These are phyloP conservation scores for Penicillium fimorum DNA, from an alignment of 495 filamentous ascomycete species.

Conservation along the genomic window DNA sequence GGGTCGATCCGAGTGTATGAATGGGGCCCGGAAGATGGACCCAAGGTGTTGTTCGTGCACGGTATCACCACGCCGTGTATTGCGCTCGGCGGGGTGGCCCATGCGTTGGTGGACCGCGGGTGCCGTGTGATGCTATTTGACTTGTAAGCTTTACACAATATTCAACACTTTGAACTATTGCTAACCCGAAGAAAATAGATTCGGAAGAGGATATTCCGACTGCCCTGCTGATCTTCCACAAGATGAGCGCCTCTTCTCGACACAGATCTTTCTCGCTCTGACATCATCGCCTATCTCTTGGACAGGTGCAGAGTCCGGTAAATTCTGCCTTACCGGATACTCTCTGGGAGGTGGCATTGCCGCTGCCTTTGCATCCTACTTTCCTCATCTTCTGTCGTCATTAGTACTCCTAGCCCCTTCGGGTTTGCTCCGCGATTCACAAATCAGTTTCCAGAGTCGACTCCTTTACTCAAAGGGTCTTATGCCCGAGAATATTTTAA, in stretches of 20 bases:
- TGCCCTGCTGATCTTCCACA: slow-evolving; percentile 65
- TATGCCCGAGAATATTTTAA: slow-evolving; percentile 57
- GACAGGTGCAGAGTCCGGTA: slow-evolving; percentile 51
- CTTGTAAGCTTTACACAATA: slow-evolving; percentile 33
- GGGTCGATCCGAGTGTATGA: slow-evolving; percentile 83
- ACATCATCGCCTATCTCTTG: slow-evolving; percentile 68
- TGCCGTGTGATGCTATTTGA: slow-evolving; percentile 84
- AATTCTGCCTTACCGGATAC: slow-evolving; percentile 77
- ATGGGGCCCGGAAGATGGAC: slow-evolving; percentile 78
- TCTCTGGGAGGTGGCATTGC: slow-evolving; percentile 80
- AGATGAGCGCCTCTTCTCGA: slow-evolving; percentile 69
- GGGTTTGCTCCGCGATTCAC: slow-evolving; percentile 67
- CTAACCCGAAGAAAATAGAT: slow-evolving; percentile 43
- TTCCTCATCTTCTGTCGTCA: slow-evolving; percentile 63
- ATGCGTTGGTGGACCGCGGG: slow-evolving; percentile 66
- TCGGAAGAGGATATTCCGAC: slow-evolving; percentile 77
- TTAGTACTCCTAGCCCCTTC: slow-evolving; percentile 73
- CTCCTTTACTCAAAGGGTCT: slow-evolving; percentile 60
- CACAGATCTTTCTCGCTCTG: slow-evolving; percentile 70
- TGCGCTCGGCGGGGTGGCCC: slow-evolving; percentile 64
- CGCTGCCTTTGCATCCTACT: slow-evolving; percentile 68
- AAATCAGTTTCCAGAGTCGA: slow-evolving; percentile 57
- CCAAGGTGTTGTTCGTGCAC: slow-evolving; percentile 78
- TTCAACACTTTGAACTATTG: too few relatives aligned
- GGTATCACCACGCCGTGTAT: slow-evolving; percentile 84